These are phyloP conservation scores for Lichenothelia convexa DNA, from an alignment of 495 filamentous ascomycete species.

Conservation along the genomic window DNA sequence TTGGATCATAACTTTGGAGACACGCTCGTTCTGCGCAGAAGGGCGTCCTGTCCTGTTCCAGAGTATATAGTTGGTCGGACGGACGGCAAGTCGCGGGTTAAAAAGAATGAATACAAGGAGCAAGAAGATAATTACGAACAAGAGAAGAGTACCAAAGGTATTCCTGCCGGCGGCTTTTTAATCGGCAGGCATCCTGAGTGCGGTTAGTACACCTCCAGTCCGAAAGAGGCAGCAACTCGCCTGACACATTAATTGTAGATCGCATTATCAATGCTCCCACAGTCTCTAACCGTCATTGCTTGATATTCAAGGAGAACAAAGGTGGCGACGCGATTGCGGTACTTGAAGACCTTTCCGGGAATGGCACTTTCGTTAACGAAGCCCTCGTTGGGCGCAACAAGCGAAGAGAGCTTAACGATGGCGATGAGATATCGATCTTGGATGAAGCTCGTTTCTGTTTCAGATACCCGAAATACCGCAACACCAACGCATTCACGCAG, in stretches of 20 bases:
- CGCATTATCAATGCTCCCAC: slow-evolving; percentile 58
- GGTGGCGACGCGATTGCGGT: slow-evolving; percentile 63
- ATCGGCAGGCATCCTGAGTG: slow-evolving; percentile 89
- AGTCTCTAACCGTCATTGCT: slow-evolving; percentile 89
- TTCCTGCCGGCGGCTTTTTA: slow-evolving; percentile 67
- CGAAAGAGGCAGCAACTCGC: not conserved
- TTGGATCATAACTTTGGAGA: slow-evolving; percentile 49
- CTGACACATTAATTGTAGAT: slow-evolving; percentile 35
- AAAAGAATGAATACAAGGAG: slow-evolving; percentile 21
- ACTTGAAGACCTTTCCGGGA: slow-evolving; percentile 84
- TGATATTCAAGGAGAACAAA: slow-evolving; percentile 76
- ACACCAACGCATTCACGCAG: slow-evolving; percentile 61
- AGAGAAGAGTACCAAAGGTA: slow-evolving; percentile 34
- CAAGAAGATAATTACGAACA: slow-evolving; percentile 41
- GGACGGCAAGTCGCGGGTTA: slow-evolving; percentile 18
- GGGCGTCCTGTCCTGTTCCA: slow-evolving; percentile 42
- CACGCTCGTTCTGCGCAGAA: slow-evolving; percentile 53
- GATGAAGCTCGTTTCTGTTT: slow-evolving; percentile 75
- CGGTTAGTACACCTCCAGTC: slow-evolving; percentile 36
- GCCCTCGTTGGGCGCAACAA: slow-evolving; percentile 82
- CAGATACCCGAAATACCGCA: slow-evolving; percentile 61
- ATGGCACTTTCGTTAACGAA: slow-evolving; percentile 93
- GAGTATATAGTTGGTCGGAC: slow-evolving; percentile 16
- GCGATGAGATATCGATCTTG: slow-evolving; percentile 76
- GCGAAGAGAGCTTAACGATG: slow-evolving; percentile 65